These are phyloP conservation scores for Botrytis galanthina DNA, from an alignment of 2,329 filamentous ascomycete genomes.

Conservation along the genomic window DNA sequence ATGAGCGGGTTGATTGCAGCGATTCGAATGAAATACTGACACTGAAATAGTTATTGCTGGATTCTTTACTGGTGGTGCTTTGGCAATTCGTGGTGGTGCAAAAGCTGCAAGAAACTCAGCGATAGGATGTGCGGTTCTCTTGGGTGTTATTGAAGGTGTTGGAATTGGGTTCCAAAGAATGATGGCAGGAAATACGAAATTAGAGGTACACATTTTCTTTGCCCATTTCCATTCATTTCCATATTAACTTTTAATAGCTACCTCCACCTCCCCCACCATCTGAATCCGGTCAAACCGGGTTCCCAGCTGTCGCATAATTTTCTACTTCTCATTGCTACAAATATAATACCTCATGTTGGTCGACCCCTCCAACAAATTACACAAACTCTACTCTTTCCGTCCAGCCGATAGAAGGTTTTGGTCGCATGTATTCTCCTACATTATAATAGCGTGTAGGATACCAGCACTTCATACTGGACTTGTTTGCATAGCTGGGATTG, in stretches of 20 bases:
- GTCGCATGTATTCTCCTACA: conserved; percentile 27
- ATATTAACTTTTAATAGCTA: conserved; percentile 26
- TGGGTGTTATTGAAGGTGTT: conserved; percentile 96
- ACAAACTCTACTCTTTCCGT: conserved; percentile 37
- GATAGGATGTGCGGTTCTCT: conserved; percentile 89
- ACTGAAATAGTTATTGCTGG: conserved; percentile 70
- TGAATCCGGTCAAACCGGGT: conserved; percentile 34
- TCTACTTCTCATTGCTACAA: neutral
- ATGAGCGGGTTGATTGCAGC: neutral
- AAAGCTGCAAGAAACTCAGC: conserved; percentile 92
- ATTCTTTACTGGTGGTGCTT: conserved; percentile 90
- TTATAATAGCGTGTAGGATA: conserved; percentile 17
- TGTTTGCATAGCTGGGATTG: conserved; percentile 36
- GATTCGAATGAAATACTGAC: conserved; percentile 18
- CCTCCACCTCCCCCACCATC: conserved; percentile 37
- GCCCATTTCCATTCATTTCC: conserved; percentile 1
- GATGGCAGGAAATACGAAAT: conserved; percentile 83
- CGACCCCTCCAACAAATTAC: conserved; percentile 26
- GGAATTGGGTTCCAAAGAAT: conserved; percentile 94
- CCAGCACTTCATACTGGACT: conserved; percentile 13
- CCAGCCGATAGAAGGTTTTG: conserved; percentile 21
- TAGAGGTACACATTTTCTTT: conserved; percentile 58
- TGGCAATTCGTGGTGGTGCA: conserved; percentile 88
- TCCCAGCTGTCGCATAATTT: conserved; percentile 36
- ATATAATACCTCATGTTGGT: conserved; percentile 21